Conservation (phyloP, 306 rosid species). For the Medicago arabica region DNA sequence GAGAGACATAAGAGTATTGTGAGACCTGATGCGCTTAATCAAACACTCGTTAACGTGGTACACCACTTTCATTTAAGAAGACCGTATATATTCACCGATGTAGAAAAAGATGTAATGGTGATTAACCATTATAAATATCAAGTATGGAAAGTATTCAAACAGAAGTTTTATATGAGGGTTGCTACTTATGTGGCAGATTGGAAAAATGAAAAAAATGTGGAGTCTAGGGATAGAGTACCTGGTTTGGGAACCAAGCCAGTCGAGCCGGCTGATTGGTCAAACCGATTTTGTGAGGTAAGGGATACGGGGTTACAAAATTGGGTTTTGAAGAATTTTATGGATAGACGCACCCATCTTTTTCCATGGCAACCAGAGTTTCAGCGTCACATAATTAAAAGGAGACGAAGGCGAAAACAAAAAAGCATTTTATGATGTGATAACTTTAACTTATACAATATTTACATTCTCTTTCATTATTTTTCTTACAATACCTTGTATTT, state of each 20-base stretch:
- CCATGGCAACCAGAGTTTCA: conserved; percentile 65
- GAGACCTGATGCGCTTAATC: conserved; percentile 67
- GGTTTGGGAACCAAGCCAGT: conserved; percentile 76
- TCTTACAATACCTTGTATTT: not conserved
- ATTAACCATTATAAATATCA: conserved; percentile 90
- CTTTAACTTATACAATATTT: not conserved
- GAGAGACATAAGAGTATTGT: conserved; percentile 93
- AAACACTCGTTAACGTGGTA: conserved; percentile 74
- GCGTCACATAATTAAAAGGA: not conserved
- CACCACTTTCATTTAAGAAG: conserved; percentile 73
- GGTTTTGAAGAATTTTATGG: conserved; percentile 46
- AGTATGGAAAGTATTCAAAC: conserved; percentile 85
- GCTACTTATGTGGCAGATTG: conserved; percentile 83
- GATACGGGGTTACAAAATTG: conserved; percentile 56
- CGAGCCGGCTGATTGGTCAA: conserved; percentile 71
- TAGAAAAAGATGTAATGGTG: conserved; percentile 51
- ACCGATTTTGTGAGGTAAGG: conserved; percentile 69
- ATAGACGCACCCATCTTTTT: conserved; percentile 46
- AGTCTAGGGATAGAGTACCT: conserved; percentile 81
- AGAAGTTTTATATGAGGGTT: conserved; percentile 77
- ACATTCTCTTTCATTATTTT: not conserved
- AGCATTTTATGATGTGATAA: not conserved
- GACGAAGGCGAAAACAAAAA: conserved; percentile 1
- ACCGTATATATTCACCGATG: conserved; percentile 53
- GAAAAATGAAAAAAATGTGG: conserved; percentile 61